These are phyloP conservation scores for Metrosideros polymorpha DNA, from an alignment of 441 rosid genomes.

Conservation along the genomic window DNA sequence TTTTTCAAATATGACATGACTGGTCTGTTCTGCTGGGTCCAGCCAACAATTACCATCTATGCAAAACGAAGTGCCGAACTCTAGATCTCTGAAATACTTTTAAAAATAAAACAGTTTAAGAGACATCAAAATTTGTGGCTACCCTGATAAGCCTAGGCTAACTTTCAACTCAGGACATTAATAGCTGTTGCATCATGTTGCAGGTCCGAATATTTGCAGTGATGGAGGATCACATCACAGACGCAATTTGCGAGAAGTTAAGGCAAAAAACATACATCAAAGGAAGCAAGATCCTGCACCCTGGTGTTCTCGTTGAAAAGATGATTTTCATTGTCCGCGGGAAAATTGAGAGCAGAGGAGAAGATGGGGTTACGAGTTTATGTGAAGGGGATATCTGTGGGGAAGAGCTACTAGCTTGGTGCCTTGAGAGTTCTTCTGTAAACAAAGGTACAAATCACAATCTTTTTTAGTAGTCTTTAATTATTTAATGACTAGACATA, in stretches of 20 bases:
- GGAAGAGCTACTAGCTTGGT: constrained; percentile 88
- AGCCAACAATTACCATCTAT: neutral
- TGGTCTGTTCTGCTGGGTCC: neutral
- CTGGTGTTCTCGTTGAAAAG: constrained; percentile 51
- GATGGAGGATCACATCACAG: constrained; percentile 69
- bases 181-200: neutral
- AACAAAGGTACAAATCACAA: constrained; percentile 31
- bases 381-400: constrained; percentile 74
- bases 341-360: constrained; percentile 59
- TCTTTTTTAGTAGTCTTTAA: neutral
- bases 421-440: constrained; percentile 67
- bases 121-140: neutral
- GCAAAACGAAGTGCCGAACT: neutral
- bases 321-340: constrained; percentile 85
- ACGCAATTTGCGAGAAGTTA: constrained; percentile 74
- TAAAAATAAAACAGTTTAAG: neutral
- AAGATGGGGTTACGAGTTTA: constrained; percentile 31
- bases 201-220: constrained; percentile 66
- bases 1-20: neutral
- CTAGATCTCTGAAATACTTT: neutral
- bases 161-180: neutral
- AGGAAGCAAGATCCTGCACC: constrained; percentile 49
- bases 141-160: neutral
- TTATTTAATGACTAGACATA: neutral
- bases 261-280: constrained; percentile 56